phyloP scores from a whole-genome alignment of 345 rosid genomes.

The Hibiscus mutabilis region DNA sequence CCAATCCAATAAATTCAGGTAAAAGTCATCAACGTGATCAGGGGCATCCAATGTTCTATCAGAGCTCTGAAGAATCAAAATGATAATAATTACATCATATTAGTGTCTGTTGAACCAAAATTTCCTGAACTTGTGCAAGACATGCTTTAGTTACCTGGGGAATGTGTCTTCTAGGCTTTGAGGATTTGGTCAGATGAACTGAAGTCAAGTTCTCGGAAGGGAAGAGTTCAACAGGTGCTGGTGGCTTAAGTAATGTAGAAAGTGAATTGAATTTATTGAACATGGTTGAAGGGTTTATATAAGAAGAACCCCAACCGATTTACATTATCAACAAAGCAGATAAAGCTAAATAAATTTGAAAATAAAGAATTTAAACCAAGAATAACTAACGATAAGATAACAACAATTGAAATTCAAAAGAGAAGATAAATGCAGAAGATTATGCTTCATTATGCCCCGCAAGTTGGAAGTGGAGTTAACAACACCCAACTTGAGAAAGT shows the following conservation, averaged over 20 bases:
- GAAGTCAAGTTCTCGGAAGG: conserved; percentile 13
- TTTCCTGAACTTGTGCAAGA: neutral
- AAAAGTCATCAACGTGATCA: conserved; percentile 38
- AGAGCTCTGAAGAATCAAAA: conserved; percentile 24
- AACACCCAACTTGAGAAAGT: too few species aligned
- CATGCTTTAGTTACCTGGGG: conserved; percentile 22
- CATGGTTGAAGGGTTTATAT: too few species aligned
- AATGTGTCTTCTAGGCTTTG: conserved; percentile 28
- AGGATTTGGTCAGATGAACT: conserved; percentile 19
- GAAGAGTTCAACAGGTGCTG: conserved; percentile 17
- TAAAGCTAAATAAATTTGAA: too few species aligned
- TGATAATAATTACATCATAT: neutral
- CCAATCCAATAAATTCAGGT: conserved; percentile 47
- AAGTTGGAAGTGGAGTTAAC: too few species aligned
- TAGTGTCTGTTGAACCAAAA: neutral
- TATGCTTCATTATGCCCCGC: too few species aligned
- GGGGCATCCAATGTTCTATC: conserved; percentile 52
- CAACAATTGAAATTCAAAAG: too few species aligned
- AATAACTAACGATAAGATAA: too few species aligned
- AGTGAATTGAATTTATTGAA: too few species aligned
- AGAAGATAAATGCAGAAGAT: too few species aligned
- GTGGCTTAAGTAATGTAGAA: conserved; percentile 30
- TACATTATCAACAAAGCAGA: too few species aligned
- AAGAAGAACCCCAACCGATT: too few species aligned
- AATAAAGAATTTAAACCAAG: too few species aligned